Conservation (phyloP, 2,329 filamentous ascomycete genomes). For the Hymenoscyphus fraxineus region DNA sequence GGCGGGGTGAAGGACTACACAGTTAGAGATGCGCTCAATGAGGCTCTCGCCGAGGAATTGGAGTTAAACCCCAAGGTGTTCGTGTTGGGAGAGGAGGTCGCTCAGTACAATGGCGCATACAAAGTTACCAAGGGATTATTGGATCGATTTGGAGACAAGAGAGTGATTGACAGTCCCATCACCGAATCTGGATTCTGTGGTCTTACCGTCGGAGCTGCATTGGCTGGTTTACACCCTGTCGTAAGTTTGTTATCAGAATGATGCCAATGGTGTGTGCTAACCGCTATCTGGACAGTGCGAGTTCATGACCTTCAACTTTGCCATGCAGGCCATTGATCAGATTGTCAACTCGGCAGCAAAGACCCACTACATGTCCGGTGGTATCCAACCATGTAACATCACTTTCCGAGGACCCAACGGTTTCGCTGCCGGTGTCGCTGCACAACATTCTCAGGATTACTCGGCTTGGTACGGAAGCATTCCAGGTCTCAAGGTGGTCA, state of each 20-base stretch:
- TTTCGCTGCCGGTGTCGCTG: slow-evolving; percentile 90
- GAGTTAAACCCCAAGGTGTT: slow-evolving; percentile 94
- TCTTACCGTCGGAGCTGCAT: slow-evolving; percentile 88
- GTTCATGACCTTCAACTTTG: slow-evolving; percentile 99
- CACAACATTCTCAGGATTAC: slow-evolving; percentile 99
- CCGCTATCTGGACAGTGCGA: slow-evolving; percentile 62
- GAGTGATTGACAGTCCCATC: slow-evolving; percentile 97
- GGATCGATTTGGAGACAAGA: slow-evolving; percentile 94
- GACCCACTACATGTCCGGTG: slow-evolving; percentile 99
- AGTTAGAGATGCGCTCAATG: slow-evolving; percentile 94
- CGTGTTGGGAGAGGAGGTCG: slow-evolving; percentile 94
- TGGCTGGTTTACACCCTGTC: slow-evolving; percentile 90
- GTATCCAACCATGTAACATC: slow-evolving; percentile 99
- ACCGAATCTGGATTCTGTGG: slow-evolving; percentile 95
- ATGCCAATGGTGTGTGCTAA: slow-evolving; percentile 15
- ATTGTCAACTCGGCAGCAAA: slow-evolving; percentile 99
- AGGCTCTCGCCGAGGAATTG: slow-evolving; percentile 96
- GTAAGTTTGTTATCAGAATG: slow-evolving; percentile 55
- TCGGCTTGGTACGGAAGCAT: slow-evolving; percentile 98
- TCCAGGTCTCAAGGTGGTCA: slow-evolving; percentile 93
- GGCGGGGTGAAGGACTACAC: slow-evolving; percentile 83
- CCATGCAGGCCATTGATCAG: slow-evolving; percentile 99
- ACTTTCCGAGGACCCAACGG: slow-evolving; percentile 99
- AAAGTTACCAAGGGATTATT: slow-evolving; percentile 98
- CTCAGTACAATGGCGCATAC: slow-evolving; percentile 99